Evolutionary conservation across 148 eudicot species (phyloP).

Genomic region (Chenopodium formosanum): DNA sequence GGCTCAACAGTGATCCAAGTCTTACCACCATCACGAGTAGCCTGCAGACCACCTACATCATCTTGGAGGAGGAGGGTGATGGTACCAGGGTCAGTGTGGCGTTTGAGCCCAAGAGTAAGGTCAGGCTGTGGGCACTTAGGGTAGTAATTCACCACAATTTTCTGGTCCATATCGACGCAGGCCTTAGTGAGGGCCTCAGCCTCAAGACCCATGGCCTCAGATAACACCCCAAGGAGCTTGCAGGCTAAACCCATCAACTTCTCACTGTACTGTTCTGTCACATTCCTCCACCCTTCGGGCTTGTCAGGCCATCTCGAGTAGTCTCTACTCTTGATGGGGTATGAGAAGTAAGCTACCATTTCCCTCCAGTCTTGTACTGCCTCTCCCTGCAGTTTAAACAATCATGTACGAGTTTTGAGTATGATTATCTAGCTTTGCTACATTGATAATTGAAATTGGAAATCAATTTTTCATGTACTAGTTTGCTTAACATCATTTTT

Average conservation of each 20-base stretch:
- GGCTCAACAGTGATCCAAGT: slow-evolving; percentile 97
- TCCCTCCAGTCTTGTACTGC: slow-evolving; percentile 88
- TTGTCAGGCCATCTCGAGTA: slow-evolving; percentile 94
- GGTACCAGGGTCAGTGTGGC: slow-evolving; percentile 97
- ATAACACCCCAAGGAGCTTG: slow-evolving; percentile 71
- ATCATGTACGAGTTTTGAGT: background rate
- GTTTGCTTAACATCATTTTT: too few relatives aligned
- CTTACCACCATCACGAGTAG: slow-evolving; percentile 87
- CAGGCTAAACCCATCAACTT: slow-evolving; percentile 74
- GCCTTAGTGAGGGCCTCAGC: slow-evolving; percentile 78
- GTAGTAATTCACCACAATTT: slow-evolving; percentile 86
- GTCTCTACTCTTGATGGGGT: slow-evolving; percentile 68
- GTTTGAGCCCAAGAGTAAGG: slow-evolving; percentile 80
- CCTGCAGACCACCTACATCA: slow-evolving; percentile 90
- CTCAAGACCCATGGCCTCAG: slow-evolving; percentile 88
- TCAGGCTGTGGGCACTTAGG: slow-evolving; percentile 93
- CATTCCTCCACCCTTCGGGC: slow-evolving; percentile 78
- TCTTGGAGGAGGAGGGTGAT: slow-evolving; percentile 87
- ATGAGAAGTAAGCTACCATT: slow-evolving; percentile 82
- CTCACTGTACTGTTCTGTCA: slow-evolving; percentile 62
- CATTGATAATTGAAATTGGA: too few relatives aligned
- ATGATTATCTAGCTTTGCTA: too few relatives aligned
- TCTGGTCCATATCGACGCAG: slow-evolving; percentile 95
- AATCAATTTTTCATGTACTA: too few relatives aligned
- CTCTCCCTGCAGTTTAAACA: slow-evolving; percentile 55